Evolutionary conservation across 1,284 basidiomycete species (phyloP).

Genomic region (Moesziomyces antarcticus): DNA sequence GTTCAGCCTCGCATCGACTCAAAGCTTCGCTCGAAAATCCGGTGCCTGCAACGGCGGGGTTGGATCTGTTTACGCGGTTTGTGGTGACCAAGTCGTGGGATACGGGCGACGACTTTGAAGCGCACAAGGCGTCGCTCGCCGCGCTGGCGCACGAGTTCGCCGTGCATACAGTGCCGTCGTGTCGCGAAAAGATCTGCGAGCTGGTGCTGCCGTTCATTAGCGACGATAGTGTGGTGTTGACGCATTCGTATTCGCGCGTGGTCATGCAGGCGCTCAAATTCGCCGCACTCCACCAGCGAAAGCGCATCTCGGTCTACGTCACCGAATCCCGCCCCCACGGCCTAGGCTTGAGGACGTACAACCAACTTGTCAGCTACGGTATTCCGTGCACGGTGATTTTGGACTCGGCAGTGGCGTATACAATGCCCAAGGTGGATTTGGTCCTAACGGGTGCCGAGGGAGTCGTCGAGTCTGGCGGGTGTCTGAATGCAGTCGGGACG

Average conservation of each 20-base stretch:
- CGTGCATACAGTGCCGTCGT: conserved; percentile 70
- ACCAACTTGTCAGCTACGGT: conserved; percentile 73
- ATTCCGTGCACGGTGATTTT: conserved; percentile 94
- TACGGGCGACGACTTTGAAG: conserved; percentile 80
- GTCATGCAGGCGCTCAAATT: conserved; percentile 91
- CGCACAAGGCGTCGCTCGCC: conserved; percentile 83
- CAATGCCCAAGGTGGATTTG: conserved; percentile 94
- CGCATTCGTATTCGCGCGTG: conserved; percentile 94
- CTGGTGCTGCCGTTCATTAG: conserved; percentile 91
- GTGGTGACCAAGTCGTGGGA: conserved; percentile 86
- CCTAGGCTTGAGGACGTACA: conserved; percentile 69
- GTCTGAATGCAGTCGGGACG: conserved; percentile 80
- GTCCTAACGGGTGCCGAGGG: conserved; percentile 96
- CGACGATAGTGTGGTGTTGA: conserved; percentile 89
- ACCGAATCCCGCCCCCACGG: conserved; percentile 91
- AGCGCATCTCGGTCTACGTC: conserved; percentile 95
- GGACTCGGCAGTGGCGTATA: conserved; percentile 95
- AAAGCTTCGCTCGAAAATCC: conserved; percentile 78
- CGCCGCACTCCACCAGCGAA: conserved; percentile 77
- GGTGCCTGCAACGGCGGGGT: conserved; percentile 87
- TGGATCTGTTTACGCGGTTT: conserved; percentile 87
- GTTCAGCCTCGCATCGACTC: conserved; percentile 78
- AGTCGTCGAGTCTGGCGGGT: conserved; percentile 84
- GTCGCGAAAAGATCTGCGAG: conserved; percentile 88
- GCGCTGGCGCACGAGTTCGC: conserved; percentile 82